Percentiles rank a stretch among this genome's conserved stretches.
phyloP scores from a whole-genome alignment of 2,329 filamentous ascomycete species.

The Cladophialophora chaetospira region DNA sequence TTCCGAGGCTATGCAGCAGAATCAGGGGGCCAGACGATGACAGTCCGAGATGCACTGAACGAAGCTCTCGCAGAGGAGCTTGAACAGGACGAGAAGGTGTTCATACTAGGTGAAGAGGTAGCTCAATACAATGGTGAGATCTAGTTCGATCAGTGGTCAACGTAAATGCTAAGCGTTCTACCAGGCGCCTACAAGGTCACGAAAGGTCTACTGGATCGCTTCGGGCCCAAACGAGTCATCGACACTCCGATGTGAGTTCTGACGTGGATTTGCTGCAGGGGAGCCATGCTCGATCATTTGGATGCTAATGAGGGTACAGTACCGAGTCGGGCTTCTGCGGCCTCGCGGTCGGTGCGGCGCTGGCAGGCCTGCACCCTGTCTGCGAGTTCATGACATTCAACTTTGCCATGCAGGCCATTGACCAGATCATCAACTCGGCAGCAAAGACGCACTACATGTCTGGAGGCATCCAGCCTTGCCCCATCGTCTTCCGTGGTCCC shows the following conservation, averaged over 20 bases:
- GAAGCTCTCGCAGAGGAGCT: constrained; percentile 98
- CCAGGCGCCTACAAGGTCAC: constrained; percentile 82
- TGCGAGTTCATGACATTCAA: constrained; percentile 98
- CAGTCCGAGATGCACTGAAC: constrained; percentile 94
- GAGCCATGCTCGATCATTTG: background rate
- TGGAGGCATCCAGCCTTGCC: constrained; percentile 97
- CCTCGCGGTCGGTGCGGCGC: constrained; percentile 89
- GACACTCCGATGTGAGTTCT: constrained; percentile 75
- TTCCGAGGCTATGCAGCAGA: constrained; percentile 59
- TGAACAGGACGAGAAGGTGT: constrained; percentile 91
- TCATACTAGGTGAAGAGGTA: constrained; percentile 95
- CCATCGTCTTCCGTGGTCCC: constrained; percentile 98
- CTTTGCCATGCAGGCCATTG: constrained; percentile 99
- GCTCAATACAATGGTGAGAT: constrained; percentile 98
- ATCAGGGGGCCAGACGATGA: constrained; percentile 85
- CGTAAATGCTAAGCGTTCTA: background rate
- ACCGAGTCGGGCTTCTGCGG: constrained; percentile 95
- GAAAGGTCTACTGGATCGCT: constrained; percentile 93
- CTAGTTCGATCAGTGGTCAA: constrained; percentile 21
- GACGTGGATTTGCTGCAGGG: background rate
- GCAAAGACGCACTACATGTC: constrained; percentile 99
- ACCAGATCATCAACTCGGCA: constrained; percentile 98
- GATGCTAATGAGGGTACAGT: constrained; percentile 26
- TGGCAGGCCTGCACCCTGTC: constrained; percentile 90
- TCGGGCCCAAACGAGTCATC: constrained; percentile 95